Base-by-base conservation (phyloP, 768 basidiomycete species). In the Gautieria morchelliformis region DNA sequence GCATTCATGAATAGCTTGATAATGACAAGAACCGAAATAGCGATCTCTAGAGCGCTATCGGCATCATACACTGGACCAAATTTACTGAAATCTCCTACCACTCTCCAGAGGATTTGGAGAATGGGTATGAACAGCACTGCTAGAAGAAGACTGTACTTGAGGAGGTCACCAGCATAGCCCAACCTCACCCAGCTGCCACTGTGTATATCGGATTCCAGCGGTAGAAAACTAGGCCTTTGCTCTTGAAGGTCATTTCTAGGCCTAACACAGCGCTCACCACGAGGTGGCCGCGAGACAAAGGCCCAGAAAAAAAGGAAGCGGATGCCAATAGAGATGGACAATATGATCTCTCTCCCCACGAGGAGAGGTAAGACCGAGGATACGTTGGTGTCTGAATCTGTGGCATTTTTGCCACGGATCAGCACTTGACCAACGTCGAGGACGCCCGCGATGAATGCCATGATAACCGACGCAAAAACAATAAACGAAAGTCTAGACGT, bases 281-380 rank as follows among this genome's bases (percentile, higher is more conserved):
- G 67, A n/a, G 85, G 83, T 50, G 82, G 75, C 58, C 74, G 74
- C 15, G 80, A 76, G 42, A 84, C 82, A 59, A 83, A 79, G 40
- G 69, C 70, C 88, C 88, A 90, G 60, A 82, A 82, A 64, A 82
- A 88, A 15, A 89, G 64, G 63, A 81, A 81, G 39, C 83, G 76
- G 44, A 80, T 70, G 5, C 82, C 82, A 44, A 78, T 65, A 10
- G 85, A 79, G 20, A 87, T 62, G 11, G 81, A 72, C 58, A 83
- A 73, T 50, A 77, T 70, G 30, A 83, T 70, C 65, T 89, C 88
- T 39, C 86, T 80, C 5, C 78, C 68, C 52, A 72, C 74, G 33
- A 79, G 68, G 39, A 82, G 71, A 14, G 70, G 74, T 8, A 48
- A 30, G 41, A 74, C 67, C 24, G 71, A 58, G 30, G 62, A 63